Evolutionary conservation across 768 basidiomycete genomes (phyloP).

Genomic region (Coprinopsis sp.): DNA sequence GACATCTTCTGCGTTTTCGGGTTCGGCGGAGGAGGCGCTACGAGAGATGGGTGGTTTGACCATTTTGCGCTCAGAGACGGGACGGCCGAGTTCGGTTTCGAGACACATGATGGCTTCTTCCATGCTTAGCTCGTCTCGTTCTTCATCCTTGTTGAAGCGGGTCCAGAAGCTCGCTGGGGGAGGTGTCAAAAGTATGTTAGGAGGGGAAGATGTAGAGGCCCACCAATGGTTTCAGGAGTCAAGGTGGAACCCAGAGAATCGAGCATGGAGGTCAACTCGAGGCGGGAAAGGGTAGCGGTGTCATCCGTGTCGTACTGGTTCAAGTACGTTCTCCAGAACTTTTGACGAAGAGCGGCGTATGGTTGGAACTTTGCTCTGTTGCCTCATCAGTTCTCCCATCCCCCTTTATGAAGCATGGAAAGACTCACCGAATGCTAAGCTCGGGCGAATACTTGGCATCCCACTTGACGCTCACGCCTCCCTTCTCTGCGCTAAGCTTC

Average conservation of each 20-base stretch:
- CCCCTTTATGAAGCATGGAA: neutral
- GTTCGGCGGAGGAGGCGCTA: no score
- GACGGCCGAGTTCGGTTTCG: constrained; percentile 77
- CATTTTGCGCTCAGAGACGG: constrained; percentile 64
- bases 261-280: constrained; percentile 92
- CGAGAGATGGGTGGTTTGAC: no score
- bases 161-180: neutral
- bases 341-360: constrained; percentile 85
- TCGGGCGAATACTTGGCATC: constrained; percentile 68
- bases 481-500: constrained; percentile 55
- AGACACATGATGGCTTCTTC: constrained; percentile 81
- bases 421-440: constrained; percentile 58
- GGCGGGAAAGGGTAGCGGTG: constrained; percentile 62
- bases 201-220: no score
- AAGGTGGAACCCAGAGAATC: constrained; percentile 96
- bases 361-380: constrained; percentile 92
- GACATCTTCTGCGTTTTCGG: no score
- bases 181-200: no score
- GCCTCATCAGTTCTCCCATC: neutral
- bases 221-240: constrained; percentile 67
- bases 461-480: constrained; percentile 58
- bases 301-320: constrained; percentile 90
- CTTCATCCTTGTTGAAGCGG: constrained; percentile 8
- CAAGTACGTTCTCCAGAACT: constrained; percentile 87
- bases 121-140: constrained; percentile 66